Conservation (phyloP, 2,329 filamentous ascomycete genomes). For the Dissoconium aciculare region DNA sequence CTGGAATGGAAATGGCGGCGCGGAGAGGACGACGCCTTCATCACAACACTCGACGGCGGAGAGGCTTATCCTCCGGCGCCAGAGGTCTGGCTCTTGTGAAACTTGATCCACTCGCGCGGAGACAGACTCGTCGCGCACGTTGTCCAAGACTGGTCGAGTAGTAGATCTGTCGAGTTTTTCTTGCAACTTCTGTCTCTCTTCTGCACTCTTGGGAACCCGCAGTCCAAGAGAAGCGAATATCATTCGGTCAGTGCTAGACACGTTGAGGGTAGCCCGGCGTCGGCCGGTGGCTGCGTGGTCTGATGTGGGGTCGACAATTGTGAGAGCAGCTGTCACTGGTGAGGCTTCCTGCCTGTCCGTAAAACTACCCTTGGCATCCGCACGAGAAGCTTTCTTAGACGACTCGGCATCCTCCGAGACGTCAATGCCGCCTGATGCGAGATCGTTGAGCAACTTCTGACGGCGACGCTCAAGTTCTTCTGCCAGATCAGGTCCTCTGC, state of each 20-base stretch:
- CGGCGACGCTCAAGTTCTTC: slow-evolving; percentile 4
- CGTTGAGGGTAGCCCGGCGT: slow-evolving; percentile 34
- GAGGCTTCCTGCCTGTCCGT: background rate
- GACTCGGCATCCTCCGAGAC: background rate
- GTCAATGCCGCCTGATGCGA: slow-evolving; percentile 8
- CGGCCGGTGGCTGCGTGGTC: slow-evolving; percentile 5
- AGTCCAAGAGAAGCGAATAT: slow-evolving; percentile 60
- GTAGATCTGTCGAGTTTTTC: slow-evolving; percentile 31
- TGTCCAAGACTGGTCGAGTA: slow-evolving; percentile 11
- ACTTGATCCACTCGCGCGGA: slow-evolving; percentile 11
- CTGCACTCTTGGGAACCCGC: slow-evolving; percentile 50
- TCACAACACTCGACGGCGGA: slow-evolving; percentile 72
- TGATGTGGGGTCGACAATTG: background rate
- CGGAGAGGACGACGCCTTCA: slow-evolving; percentile 50
- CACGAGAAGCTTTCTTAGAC: background rate
- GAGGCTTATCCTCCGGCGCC: slow-evolving; percentile 60
- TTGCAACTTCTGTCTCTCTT: slow-evolving; percentile 50
- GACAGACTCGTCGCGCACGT: slow-evolving; percentile 2
- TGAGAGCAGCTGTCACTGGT: background rate
- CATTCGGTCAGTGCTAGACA: slow-evolving; percentile 51
- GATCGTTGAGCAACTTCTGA: slow-evolving; percentile 8
- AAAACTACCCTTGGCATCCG: background rate
- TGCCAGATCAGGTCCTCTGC: background rate
- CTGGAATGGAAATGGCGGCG: slow-evolving; percentile 77
- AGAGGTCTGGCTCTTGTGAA: slow-evolving; percentile 44